Base-by-base conservation (phyloP, 805 yeast genomes). In the Priceomyces melissophilus region DNA sequence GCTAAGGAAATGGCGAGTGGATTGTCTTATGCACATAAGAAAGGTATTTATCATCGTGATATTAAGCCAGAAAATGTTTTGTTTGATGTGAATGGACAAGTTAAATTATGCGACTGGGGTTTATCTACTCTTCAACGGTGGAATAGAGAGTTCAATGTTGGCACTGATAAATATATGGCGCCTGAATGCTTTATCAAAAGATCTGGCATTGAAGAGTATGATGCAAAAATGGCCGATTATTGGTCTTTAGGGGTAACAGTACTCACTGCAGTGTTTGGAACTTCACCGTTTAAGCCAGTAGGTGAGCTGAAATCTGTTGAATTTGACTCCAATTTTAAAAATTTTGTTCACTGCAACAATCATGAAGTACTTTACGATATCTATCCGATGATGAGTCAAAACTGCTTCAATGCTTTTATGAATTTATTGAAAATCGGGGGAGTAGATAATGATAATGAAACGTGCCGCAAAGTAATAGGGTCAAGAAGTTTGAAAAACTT, bases 91-190 rank as follows among this genome's bases (percentile, higher is more conserved):
- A 60, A 68, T 38, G 81, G 82, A 35, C 57, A 73, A 23, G 67
- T 82, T 37, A 83, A 83, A 57, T 61, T 83, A 36, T 81, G 87
- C 41, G 89, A 83, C 57, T 83, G 87, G 87, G 90, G 90, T 0
- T 71, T 82, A 38, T 75, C 86, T 15, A 77, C 83, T 2, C 50
- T 55, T n/a, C 36, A 27, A 12, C 39, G 61, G 20, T 42, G 48
- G 36, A 60, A 53, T 44, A 38, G 50, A 35, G 68, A 65, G 36
- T 67, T 63, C 45, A 58, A 63, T 48, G 77, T 78, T 30, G 82
- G 82, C 29, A 76, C 81, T n/a, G 81, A 77, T 49, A 73, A 75
- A 47, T 78, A 76, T 52, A 75, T 77, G 79, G 46, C 82, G 0
- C 82, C 82, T 1, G 82, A 78, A 52, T 63, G 68, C 30, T 60